These are phyloP conservation scores for Aspergillus fumigatus DNA, from an alignment of 2,329 filamentous ascomycete genomes.

Conservation along the genomic window DNA sequence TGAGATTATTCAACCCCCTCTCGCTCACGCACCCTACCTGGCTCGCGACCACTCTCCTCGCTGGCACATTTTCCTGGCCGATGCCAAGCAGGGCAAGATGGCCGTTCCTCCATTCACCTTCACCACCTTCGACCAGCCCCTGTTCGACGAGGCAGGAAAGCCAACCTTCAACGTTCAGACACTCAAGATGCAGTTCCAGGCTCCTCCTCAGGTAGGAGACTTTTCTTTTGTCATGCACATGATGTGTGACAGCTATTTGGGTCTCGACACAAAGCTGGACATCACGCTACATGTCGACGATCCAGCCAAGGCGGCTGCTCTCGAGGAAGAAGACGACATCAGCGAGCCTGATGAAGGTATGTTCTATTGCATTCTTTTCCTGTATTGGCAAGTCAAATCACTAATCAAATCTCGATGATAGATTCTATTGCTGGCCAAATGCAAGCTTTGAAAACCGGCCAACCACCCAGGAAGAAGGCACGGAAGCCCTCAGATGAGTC, in stretches of 20 bases:
- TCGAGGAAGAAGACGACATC: conserved; percentile 87
- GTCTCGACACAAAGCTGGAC: conserved; percentile 88
- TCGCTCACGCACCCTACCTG: conserved; percentile 88
- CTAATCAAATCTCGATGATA: conserved; percentile 35
- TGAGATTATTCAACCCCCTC: conserved; percentile 66
- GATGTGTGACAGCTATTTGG: conserved; percentile 90
- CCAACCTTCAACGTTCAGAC: conserved; percentile 96
- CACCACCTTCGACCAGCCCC: conserved; percentile 81
- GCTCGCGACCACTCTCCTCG: conserved; percentile 82
- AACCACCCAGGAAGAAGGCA: conserved; percentile 55
- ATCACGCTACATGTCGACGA: conserved; percentile 87
- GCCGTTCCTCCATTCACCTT: conserved; percentile 97
- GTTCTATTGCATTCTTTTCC: conserved; percentile 29
- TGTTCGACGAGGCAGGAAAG: conserved; percentile 73
- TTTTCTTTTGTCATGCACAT: conserved; percentile 95
- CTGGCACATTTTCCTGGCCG: conserved; percentile 93
- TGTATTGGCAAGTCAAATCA: conserved; percentile 20
- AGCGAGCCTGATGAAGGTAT: conserved; percentile 96
- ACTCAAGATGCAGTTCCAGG: conserved; percentile 93
- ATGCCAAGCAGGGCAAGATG: conserved; percentile 91
- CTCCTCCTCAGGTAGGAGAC: conserved; percentile 83
- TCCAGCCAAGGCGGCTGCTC: conserved; percentile 73
- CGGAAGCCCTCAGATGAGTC: conserved; percentile 52
- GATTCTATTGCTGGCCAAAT: conserved; percentile 89
- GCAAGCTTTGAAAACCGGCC: conserved; percentile 73